Percentiles rank a stretch among this genome's conserved stretches.
phyloP scores from a whole-genome alignment of 495 filamentous ascomycete genomes.

The Margaritispora aquatica region DNA sequence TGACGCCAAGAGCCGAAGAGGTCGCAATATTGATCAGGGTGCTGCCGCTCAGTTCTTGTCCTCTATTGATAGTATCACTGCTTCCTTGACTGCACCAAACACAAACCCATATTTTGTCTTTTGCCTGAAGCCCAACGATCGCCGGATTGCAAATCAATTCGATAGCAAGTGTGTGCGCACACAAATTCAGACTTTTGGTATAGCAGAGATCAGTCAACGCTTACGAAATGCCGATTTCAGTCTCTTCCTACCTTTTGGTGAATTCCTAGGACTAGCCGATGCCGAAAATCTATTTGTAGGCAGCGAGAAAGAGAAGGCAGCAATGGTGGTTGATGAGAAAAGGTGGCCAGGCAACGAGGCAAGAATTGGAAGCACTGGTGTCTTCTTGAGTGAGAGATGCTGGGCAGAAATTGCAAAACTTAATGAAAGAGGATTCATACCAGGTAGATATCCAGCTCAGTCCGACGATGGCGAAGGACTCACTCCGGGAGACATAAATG shows the following conservation, averaged over 20 bases:
- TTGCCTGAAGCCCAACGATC: conserved; percentile 95
- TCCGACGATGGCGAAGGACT: conserved; percentile 41
- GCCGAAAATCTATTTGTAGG: conserved; percentile 78
- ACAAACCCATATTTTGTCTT: conserved; percentile 95
- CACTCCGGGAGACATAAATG: conserved; percentile 34
- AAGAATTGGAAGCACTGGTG: conserved; percentile 80
- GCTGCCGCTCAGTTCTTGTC: conserved; percentile 89
- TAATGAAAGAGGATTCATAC: conserved; percentile 50
- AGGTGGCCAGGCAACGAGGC: conserved; percentile 91
- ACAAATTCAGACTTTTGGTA: conserved; percentile 92
- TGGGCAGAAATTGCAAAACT: conserved; percentile 85
- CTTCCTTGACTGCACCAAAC: conserved; percentile 70
- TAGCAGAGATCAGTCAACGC: conserved; percentile 93
- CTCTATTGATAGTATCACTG: conserved; percentile 81
- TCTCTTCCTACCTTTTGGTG: conserved; percentile 89
- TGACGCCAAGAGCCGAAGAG: conserved; percentile 33
- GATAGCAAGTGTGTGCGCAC: conserved; percentile 96
- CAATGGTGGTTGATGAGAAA: conserved; percentile 81
- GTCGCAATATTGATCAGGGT: conserved; percentile 60
- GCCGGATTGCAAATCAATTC: conserved; percentile 96
- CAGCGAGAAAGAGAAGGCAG: conserved; percentile 87
- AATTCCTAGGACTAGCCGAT: conserved; percentile 87
- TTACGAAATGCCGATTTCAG: conserved; percentile 91
- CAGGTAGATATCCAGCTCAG: conserved; percentile 39
- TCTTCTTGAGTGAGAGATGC: conserved; percentile 92